Percentiles rank a stretch among this genome's conserved stretches.
phyloP scores from a whole-genome alignment of 495 filamentous ascomycete genomes.

The Delitschia confertaspora region DNA sequence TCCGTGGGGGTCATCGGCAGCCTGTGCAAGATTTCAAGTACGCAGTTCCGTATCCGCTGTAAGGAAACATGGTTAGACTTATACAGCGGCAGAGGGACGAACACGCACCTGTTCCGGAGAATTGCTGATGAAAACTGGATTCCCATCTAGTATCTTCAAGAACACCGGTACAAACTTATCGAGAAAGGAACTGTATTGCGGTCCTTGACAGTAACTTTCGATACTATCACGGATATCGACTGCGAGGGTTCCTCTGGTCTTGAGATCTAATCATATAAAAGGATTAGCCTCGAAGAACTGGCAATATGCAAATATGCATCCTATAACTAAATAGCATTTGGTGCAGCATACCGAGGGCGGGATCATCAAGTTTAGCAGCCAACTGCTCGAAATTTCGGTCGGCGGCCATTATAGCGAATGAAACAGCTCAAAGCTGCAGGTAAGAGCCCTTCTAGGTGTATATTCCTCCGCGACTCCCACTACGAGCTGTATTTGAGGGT shows the following conservation, averaged over 20 bases:
- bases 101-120: slow-evolving; percentile 68
- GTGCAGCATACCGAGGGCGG: slow-evolving; percentile 22
- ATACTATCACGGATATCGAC: slow-evolving; percentile 76
- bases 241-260: slow-evolving; percentile 65
- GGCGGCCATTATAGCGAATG: slow-evolving; percentile 21
- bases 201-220: slow-evolving; percentile 58
- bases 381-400: slow-evolving; percentile 27
- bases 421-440: slow-evolving; percentile 6
- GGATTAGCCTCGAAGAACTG: no score
- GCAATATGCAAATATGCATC: no score
- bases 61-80: slow-evolving; percentile 13
- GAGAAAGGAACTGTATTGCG: slow-evolving; percentile 66
- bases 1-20: slow-evolving; percentile 75
- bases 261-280: slow-evolving; percentile 65
- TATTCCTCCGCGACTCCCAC: background rate
- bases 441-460: background rate
- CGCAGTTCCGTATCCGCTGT: slow-evolving; percentile 80
- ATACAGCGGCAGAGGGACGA: background rate
- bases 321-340: background rate
- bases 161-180: slow-evolving; percentile 85
- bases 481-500: background rate
- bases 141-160: slow-evolving; percentile 70
- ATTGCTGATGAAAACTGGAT: slow-evolving; percentile 82
- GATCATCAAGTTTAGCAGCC: slow-evolving; percentile 32
- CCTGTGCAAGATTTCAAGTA: slow-evolving; percentile 90